A percentile compares a stretch with the other conserved stretches of the same genome.
Conservation (phyloP, 306 rosid genomes). For the Vigna radiata region DNA sequence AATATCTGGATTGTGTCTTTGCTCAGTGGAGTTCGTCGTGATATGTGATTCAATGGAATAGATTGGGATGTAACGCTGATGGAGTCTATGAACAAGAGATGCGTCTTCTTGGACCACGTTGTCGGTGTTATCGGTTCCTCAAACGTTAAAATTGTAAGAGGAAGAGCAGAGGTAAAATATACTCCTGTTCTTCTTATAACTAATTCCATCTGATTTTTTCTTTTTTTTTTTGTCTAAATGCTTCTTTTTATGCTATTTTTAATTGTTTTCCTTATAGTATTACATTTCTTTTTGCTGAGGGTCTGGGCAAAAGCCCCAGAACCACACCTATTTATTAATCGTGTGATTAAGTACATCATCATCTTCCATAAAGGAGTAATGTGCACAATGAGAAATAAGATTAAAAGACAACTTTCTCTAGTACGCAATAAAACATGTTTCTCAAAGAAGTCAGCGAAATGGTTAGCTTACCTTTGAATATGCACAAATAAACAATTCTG, state of each 20-base stretch:
- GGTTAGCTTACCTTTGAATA: no score
- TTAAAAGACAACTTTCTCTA: no score
- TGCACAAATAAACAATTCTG: no score
- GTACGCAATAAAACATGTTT: no score
- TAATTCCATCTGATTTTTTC: not conserved
- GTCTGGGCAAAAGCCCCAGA: no score
- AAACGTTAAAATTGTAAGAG: constrained; percentile 80
- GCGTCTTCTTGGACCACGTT: constrained; percentile 85
- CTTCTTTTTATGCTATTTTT: constrained; percentile 2
- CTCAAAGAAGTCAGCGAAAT: no score
- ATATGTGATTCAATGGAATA: constrained; percentile 43
- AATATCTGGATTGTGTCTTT: not conserved
- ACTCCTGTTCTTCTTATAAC: not conserved
- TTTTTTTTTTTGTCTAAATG: constrained; percentile 12
- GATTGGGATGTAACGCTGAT: constrained; percentile 84
- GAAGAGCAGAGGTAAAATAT: constrained; percentile 87
- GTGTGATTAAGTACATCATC: no score
- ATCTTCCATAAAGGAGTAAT: no score
- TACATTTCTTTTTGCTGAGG: not conserved
- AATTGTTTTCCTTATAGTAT: constrained; percentile 21
- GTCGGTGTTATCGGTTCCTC: constrained; percentile 64
- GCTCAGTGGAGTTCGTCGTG: constrained; percentile 11
- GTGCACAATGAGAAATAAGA: no score
- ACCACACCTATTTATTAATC: no score
- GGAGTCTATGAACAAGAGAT: constrained; percentile 89